Conservation (phyloP, 192 early-diverging fungal species). For the Coemansia sp. region DNA sequence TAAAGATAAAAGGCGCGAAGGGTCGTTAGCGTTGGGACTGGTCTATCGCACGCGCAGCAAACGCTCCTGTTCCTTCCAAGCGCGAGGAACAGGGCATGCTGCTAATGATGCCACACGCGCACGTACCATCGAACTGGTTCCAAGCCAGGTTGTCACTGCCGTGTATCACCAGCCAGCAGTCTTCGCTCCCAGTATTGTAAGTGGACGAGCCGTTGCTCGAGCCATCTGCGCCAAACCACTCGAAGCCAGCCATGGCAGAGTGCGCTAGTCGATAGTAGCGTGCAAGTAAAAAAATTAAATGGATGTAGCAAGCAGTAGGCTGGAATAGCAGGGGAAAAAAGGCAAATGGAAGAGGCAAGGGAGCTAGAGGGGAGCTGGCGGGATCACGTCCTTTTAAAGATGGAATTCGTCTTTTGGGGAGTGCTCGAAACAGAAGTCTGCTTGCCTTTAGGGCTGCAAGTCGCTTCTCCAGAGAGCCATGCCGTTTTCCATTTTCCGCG, state of each 20-base stretch:
- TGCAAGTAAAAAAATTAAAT: neutral
- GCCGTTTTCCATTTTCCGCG: too few species aligned
- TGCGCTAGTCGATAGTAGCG: too few species aligned
- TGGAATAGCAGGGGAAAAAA: constrained; percentile 2
- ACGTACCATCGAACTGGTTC: constrained; percentile 42
- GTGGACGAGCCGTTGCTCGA: constrained; percentile 6
- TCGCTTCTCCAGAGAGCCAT: too few species aligned
- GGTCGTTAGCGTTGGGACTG: neutral
- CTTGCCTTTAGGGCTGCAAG: too few species aligned
- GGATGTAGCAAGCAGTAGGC: too few species aligned
- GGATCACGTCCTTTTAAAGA: too few species aligned
- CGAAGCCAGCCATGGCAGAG: constrained; percentile 12
- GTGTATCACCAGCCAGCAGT: constrained; percentile 45
- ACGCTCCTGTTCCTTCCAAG: neutral
- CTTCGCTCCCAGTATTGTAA: constrained; percentile 27
- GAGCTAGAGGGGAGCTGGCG: too few species aligned
- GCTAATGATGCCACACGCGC: too few species aligned
- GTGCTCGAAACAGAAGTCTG: too few species aligned
- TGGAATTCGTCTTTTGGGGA: too few species aligned
- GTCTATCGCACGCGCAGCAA: neutral
- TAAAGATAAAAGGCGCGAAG: neutral
- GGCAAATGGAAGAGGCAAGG: neutral
- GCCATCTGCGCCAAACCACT: constrained; percentile 33
- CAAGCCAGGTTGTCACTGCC: constrained; percentile 43
- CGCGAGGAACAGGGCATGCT: neutral